These are phyloP conservation scores for Hemileia vastatrix DNA, from an alignment of 1,284 basidiomycete species.

Conservation along the genomic window DNA sequence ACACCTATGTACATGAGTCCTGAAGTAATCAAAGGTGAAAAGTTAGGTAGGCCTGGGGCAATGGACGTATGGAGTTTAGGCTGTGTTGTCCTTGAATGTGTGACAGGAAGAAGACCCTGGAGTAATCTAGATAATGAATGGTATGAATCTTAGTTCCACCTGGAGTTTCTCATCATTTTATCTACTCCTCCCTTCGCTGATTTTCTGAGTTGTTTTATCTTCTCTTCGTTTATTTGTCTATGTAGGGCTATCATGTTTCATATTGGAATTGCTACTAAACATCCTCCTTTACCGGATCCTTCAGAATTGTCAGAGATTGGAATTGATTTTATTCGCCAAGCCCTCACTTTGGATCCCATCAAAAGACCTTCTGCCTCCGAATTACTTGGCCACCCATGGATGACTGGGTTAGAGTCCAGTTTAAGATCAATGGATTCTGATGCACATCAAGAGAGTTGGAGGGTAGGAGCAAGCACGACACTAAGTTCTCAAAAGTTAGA, in stretches of 20 bases:
- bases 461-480: no score
- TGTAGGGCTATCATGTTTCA: conserved; percentile 97
- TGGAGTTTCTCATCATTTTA: background rate
- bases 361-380: conserved; percentile 74
- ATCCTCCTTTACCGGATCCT: conserved; percentile 86
- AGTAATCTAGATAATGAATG: conserved; percentile 98
- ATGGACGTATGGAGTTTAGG: conserved; percentile 98
- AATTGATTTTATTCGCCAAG: conserved; percentile 87
- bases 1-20: conserved; percentile 99
- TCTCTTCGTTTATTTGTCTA: conserved; percentile 7
- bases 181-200: conserved; percentile 3
- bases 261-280: conserved; percentile 92
- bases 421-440: no score
- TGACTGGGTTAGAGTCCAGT: conserved; percentile 45
- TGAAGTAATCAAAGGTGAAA: conserved; percentile 78
- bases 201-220: background rate
- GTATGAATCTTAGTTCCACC: conserved; percentile 49
- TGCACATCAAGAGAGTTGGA: no score
- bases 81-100: conserved; percentile 91
- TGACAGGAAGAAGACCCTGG: conserved; percentile 95
- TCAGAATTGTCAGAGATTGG: conserved; percentile 79
- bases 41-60: conserved; percentile 69
- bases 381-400: conserved; percentile 83
- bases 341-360: conserved; percentile 78
- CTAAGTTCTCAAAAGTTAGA: no score